Evolutionary conservation across 2,329 filamentous ascomycete species (phyloP), one percentile per base, ranked within the genome.

Genomic region (Tricladium varicosporioides): DNA sequence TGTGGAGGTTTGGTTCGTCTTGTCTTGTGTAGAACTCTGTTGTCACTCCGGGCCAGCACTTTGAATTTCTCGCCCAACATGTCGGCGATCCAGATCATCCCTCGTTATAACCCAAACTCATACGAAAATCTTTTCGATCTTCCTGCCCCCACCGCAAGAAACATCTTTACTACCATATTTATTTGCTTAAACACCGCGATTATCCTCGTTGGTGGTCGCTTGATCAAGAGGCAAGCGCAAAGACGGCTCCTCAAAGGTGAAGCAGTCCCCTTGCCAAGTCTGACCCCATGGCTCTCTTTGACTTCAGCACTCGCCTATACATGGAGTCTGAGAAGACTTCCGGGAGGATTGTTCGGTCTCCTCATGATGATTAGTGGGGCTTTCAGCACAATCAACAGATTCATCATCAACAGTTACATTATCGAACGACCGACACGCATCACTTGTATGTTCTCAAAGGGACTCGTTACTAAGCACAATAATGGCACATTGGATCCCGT

Each of bases 281-380:
- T 60, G 14, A 54, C 51, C 1, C 57, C 57, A 5, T 60, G 51
- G 42, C 14, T 60, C 11, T 49, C 57, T 16, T 43, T 60, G 5
- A 31, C 18, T 7, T 51, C 50, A 15, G 46, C 51, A 5, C 18
- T 54, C 11, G 18, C 43, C 1, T 51, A 48, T 33, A 22, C 48
- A 3, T 54, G 51, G 57, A 42, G 18, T 11, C 14, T 56, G 9
- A 9, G 33, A 7, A 43, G 32, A n/a, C 40, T 60, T 9, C 57
- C 57, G n/a, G 54, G 53, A 16, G 57, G 57, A n/a, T 40, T 40
- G 14, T 47, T 60, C 14, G 57, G 53, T 3, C 19, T 54, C 9
- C 48, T 60, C 11, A 60, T 60, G 54, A 54, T 60, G 2, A 10
- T 15, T 1, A 60, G 57, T 27, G 57, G 54, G 1, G 10, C 43